These are phyloP conservation scores for Scopulariopsis brevicaulis DNA, from an alignment of 2,329 filamentous ascomycete genomes.

Conservation along the genomic window DNA sequence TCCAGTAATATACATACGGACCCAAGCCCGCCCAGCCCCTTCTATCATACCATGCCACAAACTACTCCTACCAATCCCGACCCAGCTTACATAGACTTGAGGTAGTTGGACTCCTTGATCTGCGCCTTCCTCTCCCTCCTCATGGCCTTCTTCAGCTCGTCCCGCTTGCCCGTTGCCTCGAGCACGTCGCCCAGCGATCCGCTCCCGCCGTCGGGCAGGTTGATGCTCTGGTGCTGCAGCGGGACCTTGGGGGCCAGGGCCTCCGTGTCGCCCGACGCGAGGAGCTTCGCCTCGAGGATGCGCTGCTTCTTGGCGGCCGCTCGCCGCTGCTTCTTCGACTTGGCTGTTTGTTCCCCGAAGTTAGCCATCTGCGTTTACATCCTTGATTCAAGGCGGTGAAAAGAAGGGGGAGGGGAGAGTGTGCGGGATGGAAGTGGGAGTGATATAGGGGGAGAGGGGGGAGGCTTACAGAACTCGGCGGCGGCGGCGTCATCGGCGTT, in stretches of 20 bases:
- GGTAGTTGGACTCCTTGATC: constrained; percentile 81
- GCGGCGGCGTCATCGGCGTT: constrained; percentile 44
- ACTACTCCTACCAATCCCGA: not conserved
- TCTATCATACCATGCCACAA: not conserved
- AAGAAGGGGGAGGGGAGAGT: not conserved
- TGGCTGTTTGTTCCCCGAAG: constrained; percentile 37
- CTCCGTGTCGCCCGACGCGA: constrained; percentile 55
- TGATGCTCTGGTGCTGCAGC: constrained; percentile 65
- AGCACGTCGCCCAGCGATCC: constrained; percentile 31
- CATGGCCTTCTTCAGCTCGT: constrained; percentile 59
- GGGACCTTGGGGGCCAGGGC: constrained; percentile 59
- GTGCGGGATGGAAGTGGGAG: not conserved
- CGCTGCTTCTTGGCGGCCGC: constrained; percentile 56
- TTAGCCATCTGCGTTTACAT: not conserved
- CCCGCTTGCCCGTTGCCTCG: constrained; percentile 36
- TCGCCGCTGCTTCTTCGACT: constrained; percentile 73
- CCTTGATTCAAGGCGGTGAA: not conserved
- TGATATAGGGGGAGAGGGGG: constrained; percentile 10
- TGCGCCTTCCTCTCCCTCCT: constrained; percentile 60
- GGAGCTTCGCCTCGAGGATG: constrained; percentile 42
- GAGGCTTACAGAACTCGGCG: constrained; percentile 67
- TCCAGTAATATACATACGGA: not conserved
- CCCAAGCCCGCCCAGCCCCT: not conserved
- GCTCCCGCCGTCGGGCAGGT: constrained; percentile 46
- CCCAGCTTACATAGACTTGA: constrained; percentile 58